Evolutionary conservation across 2,329 filamentous ascomycete genomes (phyloP), one percentile per base, ranked within the genome.

Genomic region (Scytalidium lignicola): DNA sequence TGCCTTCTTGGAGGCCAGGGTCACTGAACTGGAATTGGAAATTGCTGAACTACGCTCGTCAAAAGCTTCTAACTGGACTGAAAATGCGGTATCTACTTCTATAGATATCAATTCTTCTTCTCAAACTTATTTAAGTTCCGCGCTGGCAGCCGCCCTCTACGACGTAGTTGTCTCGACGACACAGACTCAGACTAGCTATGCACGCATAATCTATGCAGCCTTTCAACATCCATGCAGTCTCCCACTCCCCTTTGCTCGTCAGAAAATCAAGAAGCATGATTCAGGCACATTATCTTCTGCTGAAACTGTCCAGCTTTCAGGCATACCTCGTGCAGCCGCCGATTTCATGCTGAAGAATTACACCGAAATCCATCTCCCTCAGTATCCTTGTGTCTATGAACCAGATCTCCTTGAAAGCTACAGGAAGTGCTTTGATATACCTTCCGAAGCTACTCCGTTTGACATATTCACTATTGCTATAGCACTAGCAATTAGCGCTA

Each of bases 371-470:
- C 45, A 47, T 26, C 37, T 47, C 2, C 45, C 45, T 8, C 45
- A 47, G 20, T 47, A 47, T 28, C 45, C 45, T n/a, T 41, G 32
- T 29, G 41, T 47, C 21, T 22, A 19, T 4, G 45, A 47, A 47
- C 39, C 45, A 4, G 40, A 40, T 21, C 39, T 47, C 17, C 45
- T 26, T 41, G 15, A 29, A 20, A 41, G 40, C 8, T 23, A 41
- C 32, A 41, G 21, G 17, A 21, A 29, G 19, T 18, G 40, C 18
- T 41, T 47, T 15, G 45, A 47, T 17, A 29, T 28, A 17, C 21
- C 40, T 18, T 17, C 9, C 12, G 45, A 40, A 18, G 45, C 40
- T 42, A 41, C 45, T 15, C 32, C 40, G 17, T 47, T 47, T 26
- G 45, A 47, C 15, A 41, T 41, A 26, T 47, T 47, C 18, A 40